Evolutionary conservation across 2,329 filamentous ascomycete genomes (phyloP), one percentile per base, ranked within the genome.

Genomic region (Calycina marina): DNA sequence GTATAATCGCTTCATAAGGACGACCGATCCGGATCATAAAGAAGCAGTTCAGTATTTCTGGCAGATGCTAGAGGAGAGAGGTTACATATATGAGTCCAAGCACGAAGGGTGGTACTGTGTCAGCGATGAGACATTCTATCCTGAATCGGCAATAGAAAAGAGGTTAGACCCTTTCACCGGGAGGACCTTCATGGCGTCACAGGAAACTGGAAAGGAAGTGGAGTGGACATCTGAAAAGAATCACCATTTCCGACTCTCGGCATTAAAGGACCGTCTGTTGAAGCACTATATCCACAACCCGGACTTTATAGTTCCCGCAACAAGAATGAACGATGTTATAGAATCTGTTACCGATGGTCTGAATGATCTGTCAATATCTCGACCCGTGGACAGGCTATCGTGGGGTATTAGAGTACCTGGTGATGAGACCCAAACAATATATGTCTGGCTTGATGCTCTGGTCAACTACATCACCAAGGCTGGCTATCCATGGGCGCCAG

Each of bases 21-120:
- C 90, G 4, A 94, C 90, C 6, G 83, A 93, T 52, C 53, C 63
- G 26, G 71, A 80, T 32, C 90, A 98, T 56, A 73, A 73, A 47
- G 73, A 81, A 24, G 83, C 84, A 2, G 90, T 98, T 25, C 72
- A 85, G 48, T 77, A 90, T 53, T 85, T 93, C 46, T 98, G 90
- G 90, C 66, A 72, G 42, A 66, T 85, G 53, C 63, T 98, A 37
- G 67, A 77, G 47, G 73, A 85, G 34, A 65, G 69, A 28, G 78
- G 79, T 6, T 76, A 79, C 39, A 77, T 96, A 33, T 94, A 94
- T 57, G 74, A 80, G 48, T 72, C 74, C 8, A 83, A 79, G 45
- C 90, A 96, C 48, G 73, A 84, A 51, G 90, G 90, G 2, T 98
- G 90, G 90, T 98, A 98, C 55, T 90, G 81, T 35, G 78, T 98